Evolutionary conservation across 257 asterid species (phyloP).

Genomic region (Nicotiana benthamiana): DNA sequence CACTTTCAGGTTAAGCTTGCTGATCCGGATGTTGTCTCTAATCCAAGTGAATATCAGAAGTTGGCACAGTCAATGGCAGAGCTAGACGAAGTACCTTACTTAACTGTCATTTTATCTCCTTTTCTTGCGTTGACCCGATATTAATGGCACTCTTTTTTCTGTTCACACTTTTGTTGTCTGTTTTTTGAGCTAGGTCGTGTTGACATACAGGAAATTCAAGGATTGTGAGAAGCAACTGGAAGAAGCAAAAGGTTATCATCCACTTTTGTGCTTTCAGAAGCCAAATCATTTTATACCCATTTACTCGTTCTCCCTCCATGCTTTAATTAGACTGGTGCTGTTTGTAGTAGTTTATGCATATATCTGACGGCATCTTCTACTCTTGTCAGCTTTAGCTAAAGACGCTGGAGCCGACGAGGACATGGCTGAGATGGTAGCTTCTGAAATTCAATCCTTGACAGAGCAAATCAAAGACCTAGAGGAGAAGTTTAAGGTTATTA

Average conservation of each 20-base stretch:
- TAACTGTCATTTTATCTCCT: slow-evolving; percentile 8
- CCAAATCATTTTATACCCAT: neutral
- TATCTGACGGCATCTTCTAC: slow-evolving; percentile 5
- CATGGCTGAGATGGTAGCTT: slow-evolving; percentile 89
- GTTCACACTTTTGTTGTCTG: slow-evolving; percentile 1
- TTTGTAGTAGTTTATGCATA: neutral
- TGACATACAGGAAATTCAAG: slow-evolving; percentile 57
- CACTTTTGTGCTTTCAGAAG: slow-evolving; percentile 3
- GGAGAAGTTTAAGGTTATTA: slow-evolving; percentile 64
- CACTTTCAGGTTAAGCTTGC: slow-evolving; percentile 63
- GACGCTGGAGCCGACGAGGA: slow-evolving; percentile 76
- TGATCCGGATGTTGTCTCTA: slow-evolving; percentile 89
- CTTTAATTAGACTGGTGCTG: neutral
- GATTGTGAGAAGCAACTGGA: slow-evolving; percentile 80
- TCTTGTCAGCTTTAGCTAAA: slow-evolving; percentile 58
- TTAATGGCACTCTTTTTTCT: neutral
- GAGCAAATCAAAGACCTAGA: slow-evolving; percentile 56
- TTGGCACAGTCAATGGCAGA: slow-evolving; percentile 88
- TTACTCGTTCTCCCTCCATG: neutral
- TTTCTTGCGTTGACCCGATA: neutral
- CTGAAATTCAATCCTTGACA: slow-evolving; percentile 63
- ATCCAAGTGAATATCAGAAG: slow-evolving; percentile 88
- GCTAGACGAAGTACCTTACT: slow-evolving; percentile 74
- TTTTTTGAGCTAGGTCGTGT: slow-evolving; percentile 61
- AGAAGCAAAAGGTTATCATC: slow-evolving; percentile 69